Evolutionary conservation across 306 rosid genomes (phyloP).

Genomic region (Ziziphus jujuba): DNA sequence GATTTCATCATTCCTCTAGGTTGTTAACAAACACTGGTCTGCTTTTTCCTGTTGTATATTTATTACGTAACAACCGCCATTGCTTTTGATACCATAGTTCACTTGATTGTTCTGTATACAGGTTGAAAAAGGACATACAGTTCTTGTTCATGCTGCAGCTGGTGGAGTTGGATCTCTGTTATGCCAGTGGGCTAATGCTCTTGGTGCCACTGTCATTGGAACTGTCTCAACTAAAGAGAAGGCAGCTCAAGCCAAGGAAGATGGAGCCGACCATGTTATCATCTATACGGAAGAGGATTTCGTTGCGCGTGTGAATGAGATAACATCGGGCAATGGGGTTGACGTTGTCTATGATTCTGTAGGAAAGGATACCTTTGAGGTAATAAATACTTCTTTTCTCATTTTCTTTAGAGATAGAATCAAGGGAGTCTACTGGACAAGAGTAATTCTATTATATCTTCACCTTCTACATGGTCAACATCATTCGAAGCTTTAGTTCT

Average conservation of each 20-base stretch:
- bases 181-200: constrained; percentile 90
- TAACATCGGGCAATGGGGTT: constrained; percentile 80
- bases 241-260: constrained; percentile 88
- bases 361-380: constrained; percentile 92
- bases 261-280: constrained; percentile 85
- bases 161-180: constrained; percentile 95
- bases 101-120: constrained; percentile 16
- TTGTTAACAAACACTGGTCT: too few relatives aligned
- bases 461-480: too few relatives aligned
- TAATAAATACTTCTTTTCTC: constrained; percentile 21
- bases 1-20: too few relatives aligned
- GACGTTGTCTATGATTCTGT: constrained; percentile 94
- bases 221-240: constrained; percentile 78
- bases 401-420: background rate
- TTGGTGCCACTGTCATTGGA: constrained; percentile 93
- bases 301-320: constrained; percentile 70
- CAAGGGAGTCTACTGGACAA: too few relatives aligned
- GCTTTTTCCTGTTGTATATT: too few relatives aligned
- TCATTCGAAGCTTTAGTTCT: too few relatives aligned
- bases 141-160: constrained; percentile 93
- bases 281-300: constrained; percentile 71
- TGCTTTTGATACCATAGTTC: background rate
- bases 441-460: too few relatives aligned
- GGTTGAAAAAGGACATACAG: constrained; percentile 80
- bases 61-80: background rate